phyloP scores from a whole-genome alignment of 2,329 filamentous ascomycete genomes.

The Ophiosphaerella herpotricha region DNA sequence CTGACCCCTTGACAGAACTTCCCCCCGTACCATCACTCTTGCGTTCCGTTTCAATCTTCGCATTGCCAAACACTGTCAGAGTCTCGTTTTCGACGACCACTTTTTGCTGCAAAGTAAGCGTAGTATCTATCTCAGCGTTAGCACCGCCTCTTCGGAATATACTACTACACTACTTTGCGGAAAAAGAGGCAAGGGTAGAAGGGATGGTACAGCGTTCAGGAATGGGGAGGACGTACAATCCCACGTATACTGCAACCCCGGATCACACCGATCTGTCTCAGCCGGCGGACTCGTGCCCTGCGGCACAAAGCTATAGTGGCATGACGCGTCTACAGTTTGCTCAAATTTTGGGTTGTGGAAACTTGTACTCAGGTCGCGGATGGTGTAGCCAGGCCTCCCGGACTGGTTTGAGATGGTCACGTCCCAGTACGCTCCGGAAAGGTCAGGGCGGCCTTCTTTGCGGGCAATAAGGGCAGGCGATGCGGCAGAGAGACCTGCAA shows the following conservation, averaged over 20 bases:
- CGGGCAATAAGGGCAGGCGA: slow-evolving; percentile 1
- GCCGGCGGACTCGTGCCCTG: slow-evolving; percentile 12
- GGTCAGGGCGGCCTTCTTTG: slow-evolving; percentile 3
- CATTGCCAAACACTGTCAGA: slow-evolving; percentile 2
- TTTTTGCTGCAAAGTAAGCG: background rate
- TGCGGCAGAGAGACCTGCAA: slow-evolving; percentile 6
- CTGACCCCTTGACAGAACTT: background rate
- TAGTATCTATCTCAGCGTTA: slow-evolving; percentile 1
- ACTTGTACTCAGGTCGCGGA: slow-evolving; percentile 6
- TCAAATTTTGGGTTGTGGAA: slow-evolving; percentile 6
- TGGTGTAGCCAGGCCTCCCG: slow-evolving; percentile 14
- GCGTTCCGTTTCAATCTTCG: background rate
- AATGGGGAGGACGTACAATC: slow-evolving; percentile 9
- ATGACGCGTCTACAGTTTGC: slow-evolving; percentile 2
- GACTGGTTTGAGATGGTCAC: slow-evolving; percentile 11
- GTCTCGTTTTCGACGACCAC: slow-evolving; percentile 1
- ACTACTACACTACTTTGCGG: too few relatives aligned
- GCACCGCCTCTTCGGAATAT: background rate
- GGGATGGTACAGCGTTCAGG: too few relatives aligned
- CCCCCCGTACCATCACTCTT: background rate
- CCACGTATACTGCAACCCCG: slow-evolving; percentile 11
- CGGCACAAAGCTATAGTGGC: slow-evolving; percentile 20
- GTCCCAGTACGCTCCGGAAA: slow-evolving; percentile 16
- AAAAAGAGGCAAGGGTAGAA: too few relatives aligned
- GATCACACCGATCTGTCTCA: slow-evolving; percentile 7